Base-by-base conservation (phyloP, 345 rosid genomes). In the Salix dunnii region DNA sequence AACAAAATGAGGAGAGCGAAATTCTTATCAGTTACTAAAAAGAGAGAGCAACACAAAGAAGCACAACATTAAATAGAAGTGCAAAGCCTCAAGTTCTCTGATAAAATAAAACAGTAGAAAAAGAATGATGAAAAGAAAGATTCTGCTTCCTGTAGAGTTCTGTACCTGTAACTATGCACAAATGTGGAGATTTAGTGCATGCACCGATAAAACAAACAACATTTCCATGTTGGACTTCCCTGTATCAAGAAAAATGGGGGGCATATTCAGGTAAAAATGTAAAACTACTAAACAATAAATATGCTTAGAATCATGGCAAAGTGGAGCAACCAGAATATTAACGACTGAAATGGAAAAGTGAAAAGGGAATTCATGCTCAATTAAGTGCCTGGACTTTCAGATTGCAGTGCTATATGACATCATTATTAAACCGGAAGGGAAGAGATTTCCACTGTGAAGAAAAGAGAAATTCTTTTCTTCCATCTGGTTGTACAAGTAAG, bases 121-220 rank as follows among this genome's bases (percentile, higher is more conserved):
- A 20, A 46, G 20, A 62, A 48, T 2, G n/a, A 6, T 25, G 46
- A 72, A 68, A 35, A 16, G 21, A 49, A 31, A 67, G 31, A 27
- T 25, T 38, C 23, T 36, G 65, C 12, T 49, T 9, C 28, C 14
- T 13, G 36, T 30, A 17, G 67, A 28, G 30, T 77, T 72, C 38
- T 72, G 10, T 81, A 90, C 96, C 96, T 81, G 94, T 91, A 30
- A 91, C 89, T 72, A 91, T 90, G 80, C 92, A 86, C 71, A 91
- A 82, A 82, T 83, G 81, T 23, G 96, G 91, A 72, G 84, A 72
- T 69, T 81, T 81, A 17, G 94, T 84, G 73, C 91, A 88, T 12
- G 92, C 96, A 78, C 96, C 96, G 69, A 91, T 82, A 78, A 91
- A 90, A 75, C 78, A 85, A 79, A 91, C 93, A 68, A 91, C 87